Conservation (phyloP, 1,284 basidiomycete species). For the Leccinum subrobustum region DNA sequence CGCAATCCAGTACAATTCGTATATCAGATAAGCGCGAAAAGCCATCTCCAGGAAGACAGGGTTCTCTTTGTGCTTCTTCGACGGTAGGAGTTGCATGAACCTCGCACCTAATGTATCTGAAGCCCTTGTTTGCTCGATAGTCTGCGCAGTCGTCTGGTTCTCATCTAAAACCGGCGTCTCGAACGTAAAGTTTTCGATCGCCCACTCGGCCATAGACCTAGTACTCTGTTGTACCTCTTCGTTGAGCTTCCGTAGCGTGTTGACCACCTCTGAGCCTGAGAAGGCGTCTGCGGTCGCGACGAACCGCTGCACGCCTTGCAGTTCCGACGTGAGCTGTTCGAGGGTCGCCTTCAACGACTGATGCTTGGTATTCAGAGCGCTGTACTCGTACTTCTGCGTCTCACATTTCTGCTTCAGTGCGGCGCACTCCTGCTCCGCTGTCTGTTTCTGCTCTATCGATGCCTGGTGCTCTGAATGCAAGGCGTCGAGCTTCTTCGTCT, state of each 20-base stretch:
- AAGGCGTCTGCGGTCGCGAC: conserved; percentile 15
- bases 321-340: conserved; percentile 18
- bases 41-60: conserved; percentile 20
- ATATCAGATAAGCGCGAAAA: conserved; percentile 20
- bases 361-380: conserved; percentile 6
- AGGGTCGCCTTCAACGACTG: conserved; percentile 14
- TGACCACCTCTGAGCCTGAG: conserved; percentile 21
- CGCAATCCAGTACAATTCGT: conserved; percentile 15
- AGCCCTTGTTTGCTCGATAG: conserved; percentile 10
- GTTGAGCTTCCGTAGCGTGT: conserved; percentile 18
- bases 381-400: conserved; percentile 8
- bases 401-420: conserved; percentile 12
- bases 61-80: conserved; percentile 13
- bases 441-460: conserved; percentile 5
- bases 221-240: conserved; percentile 18
- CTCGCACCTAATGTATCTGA: conserved; percentile 10
- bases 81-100: conserved; percentile 12
- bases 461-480: conserved; percentile 3
- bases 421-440: neutral
- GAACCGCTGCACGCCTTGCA: conserved; percentile 22
- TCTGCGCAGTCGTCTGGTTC: neutral
- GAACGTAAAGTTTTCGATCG: conserved; percentile 6
- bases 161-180: neutral
- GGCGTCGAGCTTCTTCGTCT: conserved; percentile 2
- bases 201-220: conserved; percentile 18